Conservation (phyloP, 805 yeast genomes). For the Spencermartinsiella europaea region DNA sequence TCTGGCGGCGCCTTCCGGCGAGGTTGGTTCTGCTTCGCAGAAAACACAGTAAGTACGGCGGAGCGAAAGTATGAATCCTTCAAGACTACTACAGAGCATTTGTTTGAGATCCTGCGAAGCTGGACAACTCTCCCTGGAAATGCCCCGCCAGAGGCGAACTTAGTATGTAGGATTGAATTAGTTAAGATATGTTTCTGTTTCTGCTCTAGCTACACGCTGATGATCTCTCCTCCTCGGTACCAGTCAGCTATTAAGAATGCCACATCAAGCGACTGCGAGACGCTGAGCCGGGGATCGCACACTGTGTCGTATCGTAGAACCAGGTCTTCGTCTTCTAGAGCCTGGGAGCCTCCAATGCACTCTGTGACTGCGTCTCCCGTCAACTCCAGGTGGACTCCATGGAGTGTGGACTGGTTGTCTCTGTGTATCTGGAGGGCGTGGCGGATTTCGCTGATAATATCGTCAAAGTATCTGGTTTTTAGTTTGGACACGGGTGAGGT, state of each 20-base stretch:
- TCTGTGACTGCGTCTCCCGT: conserved; percentile 43
- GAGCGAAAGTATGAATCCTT: too few species aligned
- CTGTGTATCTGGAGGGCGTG: conserved; percentile 35
- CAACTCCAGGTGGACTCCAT: conserved; percentile 39
- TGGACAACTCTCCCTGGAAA: too few species aligned
- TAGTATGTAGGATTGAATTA: too few species aligned
- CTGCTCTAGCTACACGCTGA: too few species aligned
- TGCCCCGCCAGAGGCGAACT: too few species aligned
- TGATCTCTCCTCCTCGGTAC: conserved; percentile 17
- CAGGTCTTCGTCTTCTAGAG: conserved; percentile 35
- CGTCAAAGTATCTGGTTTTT: conserved; percentile 40
- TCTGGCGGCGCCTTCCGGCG: too few species aligned
- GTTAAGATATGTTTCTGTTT: too few species aligned
- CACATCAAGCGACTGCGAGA: conserved; percentile 36
- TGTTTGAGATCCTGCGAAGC: too few species aligned
- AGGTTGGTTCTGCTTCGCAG: too few species aligned
- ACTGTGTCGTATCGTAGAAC: conserved; percentile 38
- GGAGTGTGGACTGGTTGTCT: conserved; percentile 30
- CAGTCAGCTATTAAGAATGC: conserved; percentile 40
- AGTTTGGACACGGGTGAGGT: conserved; percentile 34
- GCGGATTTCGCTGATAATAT: conserved; percentile 36
- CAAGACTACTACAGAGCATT: too few species aligned
- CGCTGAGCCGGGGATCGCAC: conserved; percentile 39
- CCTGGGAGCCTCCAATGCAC: conserved; percentile 40
- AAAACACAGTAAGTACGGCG: too few species aligned